phyloP scores from a whole-genome alignment of 441 rosid genomes.

The Omphalea diandra region DNA sequence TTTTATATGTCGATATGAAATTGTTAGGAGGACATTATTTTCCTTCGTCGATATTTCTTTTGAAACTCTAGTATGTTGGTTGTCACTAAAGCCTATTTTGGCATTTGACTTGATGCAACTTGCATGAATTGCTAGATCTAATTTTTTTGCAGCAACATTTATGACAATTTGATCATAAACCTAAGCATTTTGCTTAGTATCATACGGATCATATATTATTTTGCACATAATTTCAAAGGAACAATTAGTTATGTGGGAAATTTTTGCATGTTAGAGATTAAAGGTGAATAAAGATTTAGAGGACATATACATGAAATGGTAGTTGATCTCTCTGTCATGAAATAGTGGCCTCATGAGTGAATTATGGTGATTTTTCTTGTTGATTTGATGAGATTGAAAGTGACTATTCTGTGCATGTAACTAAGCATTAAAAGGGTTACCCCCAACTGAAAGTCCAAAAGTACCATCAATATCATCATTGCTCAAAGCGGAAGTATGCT shows the following conservation, averaged over 20 bases:
- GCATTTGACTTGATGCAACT: neutral
- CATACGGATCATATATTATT: neutral
- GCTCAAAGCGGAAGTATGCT: neutral
- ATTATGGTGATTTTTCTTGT: neutral
- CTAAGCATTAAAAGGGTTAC: neutral
- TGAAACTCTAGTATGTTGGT: neutral
- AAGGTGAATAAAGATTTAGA: neutral
- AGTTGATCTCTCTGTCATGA: neutral
- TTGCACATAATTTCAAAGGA: neutral
- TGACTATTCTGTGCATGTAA: neutral
- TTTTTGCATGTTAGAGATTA: neutral
- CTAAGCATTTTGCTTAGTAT: neutral
- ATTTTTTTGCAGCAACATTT: neutral
- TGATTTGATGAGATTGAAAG: neutral
- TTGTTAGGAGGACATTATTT: neutral
- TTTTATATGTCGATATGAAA: conserved; percentile 6
- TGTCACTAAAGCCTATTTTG: neutral
- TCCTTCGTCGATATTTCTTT: neutral
- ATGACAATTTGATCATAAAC: neutral
- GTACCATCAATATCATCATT: neutral
- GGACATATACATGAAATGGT: neutral
- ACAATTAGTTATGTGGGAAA: neutral
- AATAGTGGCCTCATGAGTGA: neutral
- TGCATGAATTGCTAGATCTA: neutral
- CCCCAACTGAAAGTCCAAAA: neutral